Evolutionary conservation across 2,329 filamentous ascomycete species (phyloP), one percentile per base, ranked within the genome.

Genomic region (Aspergillus nomiae): DNA sequence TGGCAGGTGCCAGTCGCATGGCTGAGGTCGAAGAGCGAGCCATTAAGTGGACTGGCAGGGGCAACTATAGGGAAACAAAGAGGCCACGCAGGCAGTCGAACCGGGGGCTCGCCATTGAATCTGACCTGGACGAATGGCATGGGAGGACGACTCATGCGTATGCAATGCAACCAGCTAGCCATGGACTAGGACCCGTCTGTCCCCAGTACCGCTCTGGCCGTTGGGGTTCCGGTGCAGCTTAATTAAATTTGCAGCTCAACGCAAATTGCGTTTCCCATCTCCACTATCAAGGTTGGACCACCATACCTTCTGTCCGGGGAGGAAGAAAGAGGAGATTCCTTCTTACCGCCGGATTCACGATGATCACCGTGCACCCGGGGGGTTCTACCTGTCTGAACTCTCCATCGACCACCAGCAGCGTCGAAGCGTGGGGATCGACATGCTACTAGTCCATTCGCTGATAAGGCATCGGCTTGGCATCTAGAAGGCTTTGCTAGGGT

Each of bases 121-220:
- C 12, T 14, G 26, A 28, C 28, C 8, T 51, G 48, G 14, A 26
- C 48, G 48, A 51, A 51, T 51, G 24, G 26, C 16, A 51, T 51
- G 48, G 26, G 12, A 19, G 26, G 3, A 30, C 11, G 24, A 51
- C 24, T 14, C 21, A 26, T 28, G 48, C 21, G 48, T 28, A 51
- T 51, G 48, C 48, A 51, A 51, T 51, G 48, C 48, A 51, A 51
- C 48, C 48, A 51, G 48, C 48, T 51, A 51, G 26, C 26, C 21
- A 51, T 26, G 1, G 16, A 51, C 48, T 51, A 26, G 14, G 11
- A 32, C 21, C 48, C 48, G 48, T 51, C 26, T 32, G 45, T 9
- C 48, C 12, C 48, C 48, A 51, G 3, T 51, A 51, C 12, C 48
- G 48, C 48, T 51, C 48, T 51, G 48, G 48, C 48, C 48, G 48